Base-by-base conservation (phyloP, 352 stramenopile species). In the Elongisporangium senticosum region DNA sequence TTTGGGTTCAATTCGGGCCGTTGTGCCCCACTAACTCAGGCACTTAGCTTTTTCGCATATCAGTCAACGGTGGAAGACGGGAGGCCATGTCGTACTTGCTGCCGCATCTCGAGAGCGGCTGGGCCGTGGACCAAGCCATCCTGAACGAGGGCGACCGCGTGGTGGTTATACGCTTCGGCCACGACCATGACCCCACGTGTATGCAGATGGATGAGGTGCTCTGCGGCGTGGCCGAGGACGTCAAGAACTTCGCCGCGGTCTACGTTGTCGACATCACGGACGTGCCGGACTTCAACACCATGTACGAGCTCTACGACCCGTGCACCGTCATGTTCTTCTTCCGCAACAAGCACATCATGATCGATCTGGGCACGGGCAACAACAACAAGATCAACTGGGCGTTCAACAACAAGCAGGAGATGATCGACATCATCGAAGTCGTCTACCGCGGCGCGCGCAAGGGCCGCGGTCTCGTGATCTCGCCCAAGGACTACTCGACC, bases 331-430 rank as follows among this genome's bases (percentile, higher is more conserved):
- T 99, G 97, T 99, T 99, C 72, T 99, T 99, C 78, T 99, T 98
- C 85, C 88, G 97, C 49, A 99, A 99, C 81, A 99, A 99, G 77
- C 97, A 99, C 75, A 99, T 99, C 61, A 99, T 99, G 97, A 98
- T 99, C 54, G 97, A 99, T 83, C 71, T 99, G 24, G 97, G 97
- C 53, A 99, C 97, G 48, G 97, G 97, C 63, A 99, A 99, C 82
- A 99, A 99, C 79, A 99, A 99, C 83, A 99, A 99, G 78, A 99
- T 99, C 73, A 99, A 99, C 75, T 99, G 95, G 95, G 93, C 96
- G 24, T 95, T 93, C 65, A 96, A 96, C 59, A 97, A 98, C 71
- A 98, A 99, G 72, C 75, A 97, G 61, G 96, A 99, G 80, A 96
- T 99, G 66, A 99, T 99, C 68, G 96, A 99, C 79, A 99, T 99